Base-by-base conservation (phyloP, 805 yeast genomes). In the Zygosaccharomyces rouxii region DNA sequence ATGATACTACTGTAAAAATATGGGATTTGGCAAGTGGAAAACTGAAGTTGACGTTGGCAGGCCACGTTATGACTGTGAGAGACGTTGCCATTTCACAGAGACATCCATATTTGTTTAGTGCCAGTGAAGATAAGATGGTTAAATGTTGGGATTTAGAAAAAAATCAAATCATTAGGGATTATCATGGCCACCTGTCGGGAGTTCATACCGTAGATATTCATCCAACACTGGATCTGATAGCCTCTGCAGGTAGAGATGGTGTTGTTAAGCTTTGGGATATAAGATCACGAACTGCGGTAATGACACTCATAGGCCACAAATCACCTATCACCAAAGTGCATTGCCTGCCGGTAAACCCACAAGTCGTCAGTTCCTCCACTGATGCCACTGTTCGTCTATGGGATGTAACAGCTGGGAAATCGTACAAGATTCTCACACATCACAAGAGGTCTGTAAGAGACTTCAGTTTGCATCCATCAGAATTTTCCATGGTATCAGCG, bases 111-210 rank as follows among this genome's bases (percentile, higher is more conserved):
- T 70, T 94, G 72, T 94, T 90, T 64, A 80, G 92, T 11, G 90
- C 94, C 21, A 86, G 96, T 38, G 98, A 94, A 62, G 99, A 94
- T 65, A 90, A 90, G 64, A 76, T 89, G 22, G 88, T 89, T 7
- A 81, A 88, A 62, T 90, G 98, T 67, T 94, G 98, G 97, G 99
- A 94, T 71, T 73, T 94, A 56, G 98, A 92, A 65, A 79, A 81
- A 59, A 88, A 90, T 58, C 80, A 80, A 56, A 80, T 87, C 2
- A 78, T 89, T 3, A 72, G 97, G 48, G 89, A 89, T 58, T 94
- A 88, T 66, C 95, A 90, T 68, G 99, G 99, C 3, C 99, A 94
- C 69, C 73, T 88, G 22, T 87, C 95, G 26, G 95, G 96, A 3
- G 87, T 94, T 1, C 89, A 88, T 60, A 75, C 95, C 0, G 73